Evolutionary conservation across 306 rosid species (phyloP).

Genomic region (Corylus avellana): DNA sequence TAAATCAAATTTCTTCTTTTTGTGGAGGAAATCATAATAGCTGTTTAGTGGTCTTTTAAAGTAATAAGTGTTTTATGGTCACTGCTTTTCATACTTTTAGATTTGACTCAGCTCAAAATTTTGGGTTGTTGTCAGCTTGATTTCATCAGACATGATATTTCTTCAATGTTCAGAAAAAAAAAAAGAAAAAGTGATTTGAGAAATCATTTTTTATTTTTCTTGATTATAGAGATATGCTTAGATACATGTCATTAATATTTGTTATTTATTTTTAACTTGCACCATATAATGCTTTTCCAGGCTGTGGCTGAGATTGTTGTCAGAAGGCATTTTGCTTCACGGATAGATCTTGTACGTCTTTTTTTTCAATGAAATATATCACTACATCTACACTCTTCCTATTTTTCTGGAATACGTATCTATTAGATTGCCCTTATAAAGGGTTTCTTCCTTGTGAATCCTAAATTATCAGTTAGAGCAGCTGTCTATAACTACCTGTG

Average conservation of each 20-base stretch:
- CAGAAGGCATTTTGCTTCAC: conserved; percentile 52
- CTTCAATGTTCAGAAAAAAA: background rate
- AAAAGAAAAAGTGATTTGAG: background rate
- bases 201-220: background rate
- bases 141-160: background rate
- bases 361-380: conserved; percentile 2
- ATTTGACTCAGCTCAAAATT: background rate
- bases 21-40: background rate
- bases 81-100: background rate
- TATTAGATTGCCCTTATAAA: background rate
- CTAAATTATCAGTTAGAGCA: conserved; percentile 2
- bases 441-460: background rate
- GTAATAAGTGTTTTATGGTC: background rate
- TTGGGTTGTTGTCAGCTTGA: background rate
- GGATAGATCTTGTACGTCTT: conserved; percentile 65
- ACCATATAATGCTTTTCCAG: conserved; percentile 50
- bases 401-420: background rate
- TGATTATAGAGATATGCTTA: conserved; percentile 8
- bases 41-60: background rate
- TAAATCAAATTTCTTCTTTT: conserved; percentile 28
- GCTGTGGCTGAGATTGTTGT: conserved; percentile 69
- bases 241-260: conserved; percentile 9
- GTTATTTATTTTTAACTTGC: background rate
- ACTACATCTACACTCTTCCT: background rate
- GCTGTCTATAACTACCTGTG: background rate